Conservation (phyloP, 176 grass and related monocot genomes). For the Zoysia japonica region DNA sequence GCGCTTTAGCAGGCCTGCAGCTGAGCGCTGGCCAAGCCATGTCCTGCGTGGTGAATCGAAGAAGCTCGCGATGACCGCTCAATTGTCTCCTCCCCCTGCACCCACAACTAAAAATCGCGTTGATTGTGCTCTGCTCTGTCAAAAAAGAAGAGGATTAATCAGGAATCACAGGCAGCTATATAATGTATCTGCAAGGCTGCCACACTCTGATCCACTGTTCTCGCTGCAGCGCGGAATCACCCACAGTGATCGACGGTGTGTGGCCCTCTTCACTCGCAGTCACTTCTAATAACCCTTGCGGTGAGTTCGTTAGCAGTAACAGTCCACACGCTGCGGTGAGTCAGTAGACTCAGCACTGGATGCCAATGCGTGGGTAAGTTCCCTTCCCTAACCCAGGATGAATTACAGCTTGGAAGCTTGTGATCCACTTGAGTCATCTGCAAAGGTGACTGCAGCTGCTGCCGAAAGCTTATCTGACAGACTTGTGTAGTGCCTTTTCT, state of each 20-base stretch:
- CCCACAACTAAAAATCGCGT: background rate
- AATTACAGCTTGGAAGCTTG: conserved; percentile 12
- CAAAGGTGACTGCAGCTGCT: background rate
- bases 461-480: background rate
- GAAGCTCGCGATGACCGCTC: background rate
- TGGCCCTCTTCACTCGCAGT: background rate
- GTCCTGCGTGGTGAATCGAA: background rate
- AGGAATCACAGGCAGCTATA: background rate
- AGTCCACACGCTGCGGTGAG: background rate
- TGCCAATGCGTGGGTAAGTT: background rate
- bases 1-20: background rate
- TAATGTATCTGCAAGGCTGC: background rate
- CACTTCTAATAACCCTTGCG: background rate
- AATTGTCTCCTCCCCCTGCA: background rate
- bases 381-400: background rate
- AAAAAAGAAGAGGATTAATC: background rate
- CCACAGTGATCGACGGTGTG: background rate
- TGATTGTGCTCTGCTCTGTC: background rate
- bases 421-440: background rate
- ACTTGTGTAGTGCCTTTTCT: too few relatives aligned
- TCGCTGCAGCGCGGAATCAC: background rate
- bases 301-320: background rate
- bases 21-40: background rate
- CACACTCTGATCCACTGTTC: background rate
- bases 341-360: background rate